phyloP scores from a whole-genome alignment of 768 basidiomycete genomes.

The Boletus patriciae region DNA sequence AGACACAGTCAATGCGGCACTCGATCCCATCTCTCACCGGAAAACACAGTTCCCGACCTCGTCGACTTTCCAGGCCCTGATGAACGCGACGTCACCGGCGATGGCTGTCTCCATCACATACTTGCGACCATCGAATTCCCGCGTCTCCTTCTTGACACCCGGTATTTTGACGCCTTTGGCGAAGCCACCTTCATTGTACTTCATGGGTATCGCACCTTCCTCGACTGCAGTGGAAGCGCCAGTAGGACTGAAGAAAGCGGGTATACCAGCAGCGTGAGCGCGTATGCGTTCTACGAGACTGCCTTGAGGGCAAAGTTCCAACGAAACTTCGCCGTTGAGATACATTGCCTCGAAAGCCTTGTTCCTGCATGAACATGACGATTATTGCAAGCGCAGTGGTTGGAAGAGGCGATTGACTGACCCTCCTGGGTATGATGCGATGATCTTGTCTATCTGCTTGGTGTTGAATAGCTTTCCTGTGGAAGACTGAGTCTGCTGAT shows the following conservation, averaged over 20 bases:
- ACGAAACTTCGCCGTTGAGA: constrained; percentile 74
- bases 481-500: background rate
- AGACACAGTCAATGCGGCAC: background rate
- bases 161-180: constrained; percentile 65
- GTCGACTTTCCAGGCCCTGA: constrained; percentile 91
- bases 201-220: constrained; percentile 72
- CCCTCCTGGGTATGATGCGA: constrained; percentile 91
- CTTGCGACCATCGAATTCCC: constrained; percentile 74
- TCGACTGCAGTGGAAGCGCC: constrained; percentile 85
- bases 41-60: constrained; percentile 90
- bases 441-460: constrained; percentile 77
- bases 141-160: constrained; percentile 74
- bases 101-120: constrained; percentile 83
- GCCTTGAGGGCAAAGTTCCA: constrained; percentile 91
- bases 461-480: constrained; percentile 72
- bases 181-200: constrained; percentile 77
- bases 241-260: constrained; percentile 92
- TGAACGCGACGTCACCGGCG: constrained; percentile 78
- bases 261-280: constrained; percentile 87
- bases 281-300: constrained; percentile 87
- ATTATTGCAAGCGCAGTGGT: background rate
- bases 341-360: constrained; percentile 84
- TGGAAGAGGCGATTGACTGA: constrained; percentile 30
- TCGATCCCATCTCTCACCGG: constrained; percentile 47
- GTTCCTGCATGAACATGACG: constrained; percentile 51